phyloP scores from a whole-genome alignment of 2,329 filamentous ascomycete species.

The Septoria linicola region DNA sequence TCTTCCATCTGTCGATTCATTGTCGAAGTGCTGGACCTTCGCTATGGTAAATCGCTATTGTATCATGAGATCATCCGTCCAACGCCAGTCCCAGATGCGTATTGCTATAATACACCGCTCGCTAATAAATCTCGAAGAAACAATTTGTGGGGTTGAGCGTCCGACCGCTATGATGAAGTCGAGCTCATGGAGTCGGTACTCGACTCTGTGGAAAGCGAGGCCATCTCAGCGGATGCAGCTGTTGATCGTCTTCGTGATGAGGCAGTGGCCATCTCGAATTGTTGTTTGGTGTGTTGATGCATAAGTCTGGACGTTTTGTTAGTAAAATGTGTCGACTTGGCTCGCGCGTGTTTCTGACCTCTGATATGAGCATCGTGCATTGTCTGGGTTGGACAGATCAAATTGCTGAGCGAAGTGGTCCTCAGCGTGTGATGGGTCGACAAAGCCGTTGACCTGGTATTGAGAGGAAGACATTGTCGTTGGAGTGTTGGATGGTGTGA shows the following conservation, averaged over 20 bases:
- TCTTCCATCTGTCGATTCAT: no score
- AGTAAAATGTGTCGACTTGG: neutral
- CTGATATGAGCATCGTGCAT: conserved; percentile 46
- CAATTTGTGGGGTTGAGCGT: neutral
- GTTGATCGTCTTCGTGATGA: conserved; percentile 46
- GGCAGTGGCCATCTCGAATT: conserved; percentile 47
- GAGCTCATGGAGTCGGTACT: conserved; percentile 34
- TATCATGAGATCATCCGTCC: no score
- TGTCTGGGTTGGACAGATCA: conserved; percentile 42
- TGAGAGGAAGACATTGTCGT: conserved; percentile 32
- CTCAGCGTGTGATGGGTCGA: conserved; percentile 43
- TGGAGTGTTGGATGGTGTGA: conserved; percentile 3
- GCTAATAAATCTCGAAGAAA: neutral
- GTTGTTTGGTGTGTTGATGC: conserved; percentile 52
- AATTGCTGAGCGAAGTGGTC: conserved; percentile 48
- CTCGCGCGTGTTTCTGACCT: conserved; percentile 38
- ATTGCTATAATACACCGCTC: neutral
- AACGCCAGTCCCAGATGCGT: neutral
- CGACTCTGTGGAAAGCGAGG: conserved; percentile 27
- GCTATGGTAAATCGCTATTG: no score
- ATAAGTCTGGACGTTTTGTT: conserved; percentile 42
- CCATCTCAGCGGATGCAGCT: conserved; percentile 22
- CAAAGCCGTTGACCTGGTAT: conserved; percentile 43
- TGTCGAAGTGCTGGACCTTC: no score
- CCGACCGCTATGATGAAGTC: conserved; percentile 22